Conservation (phyloP, 139 green algal species). For the Monoraphidium neglectum region DNA sequence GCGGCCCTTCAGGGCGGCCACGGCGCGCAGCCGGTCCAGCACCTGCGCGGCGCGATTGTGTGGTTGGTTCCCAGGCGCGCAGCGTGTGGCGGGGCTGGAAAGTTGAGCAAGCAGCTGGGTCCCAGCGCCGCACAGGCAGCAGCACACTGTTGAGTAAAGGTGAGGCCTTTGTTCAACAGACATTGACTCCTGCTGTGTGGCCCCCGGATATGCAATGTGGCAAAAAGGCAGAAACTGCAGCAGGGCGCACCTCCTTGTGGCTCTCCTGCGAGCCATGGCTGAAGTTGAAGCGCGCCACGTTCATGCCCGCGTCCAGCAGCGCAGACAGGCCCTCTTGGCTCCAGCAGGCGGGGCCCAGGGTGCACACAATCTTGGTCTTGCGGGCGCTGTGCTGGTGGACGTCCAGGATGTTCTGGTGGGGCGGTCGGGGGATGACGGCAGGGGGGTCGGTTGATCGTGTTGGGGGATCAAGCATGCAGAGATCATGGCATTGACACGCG, state of each 20-base stretch:
- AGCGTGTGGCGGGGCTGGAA: too few species aligned
- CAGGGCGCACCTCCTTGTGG: slow-evolving; percentile 51
- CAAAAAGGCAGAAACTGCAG: too few species aligned
- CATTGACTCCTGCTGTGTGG: too few species aligned
- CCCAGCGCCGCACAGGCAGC: too few species aligned
- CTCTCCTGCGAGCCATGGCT: slow-evolving; percentile 77
- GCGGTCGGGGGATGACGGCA: not conserved
- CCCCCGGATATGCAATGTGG: too few species aligned
- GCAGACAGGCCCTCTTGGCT: slow-evolving; percentile 63
- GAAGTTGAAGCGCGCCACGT: slow-evolving; percentile 98
- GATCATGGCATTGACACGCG: too few species aligned
- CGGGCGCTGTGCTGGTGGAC: slow-evolving; percentile 8
- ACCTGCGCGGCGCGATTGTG: slow-evolving; percentile 27
- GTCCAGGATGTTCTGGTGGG: not conserved
- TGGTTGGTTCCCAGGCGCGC: too few species aligned
- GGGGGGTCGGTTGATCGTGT: too few species aligned
- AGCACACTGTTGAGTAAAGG: too few species aligned
- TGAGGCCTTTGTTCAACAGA: too few species aligned
- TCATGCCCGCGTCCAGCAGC: slow-evolving; percentile 91
- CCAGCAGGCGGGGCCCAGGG: slow-evolving; percentile 78
- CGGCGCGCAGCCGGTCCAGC: slow-evolving; percentile 61
- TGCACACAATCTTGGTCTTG: slow-evolving; percentile 90
- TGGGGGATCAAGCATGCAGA: too few species aligned
- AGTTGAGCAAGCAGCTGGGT: too few species aligned
- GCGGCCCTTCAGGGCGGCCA: slow-evolving; percentile 17